phyloP scores from a whole-genome alignment of 139 green algal genomes.

The Astrephomene gubernaculifera region DNA sequence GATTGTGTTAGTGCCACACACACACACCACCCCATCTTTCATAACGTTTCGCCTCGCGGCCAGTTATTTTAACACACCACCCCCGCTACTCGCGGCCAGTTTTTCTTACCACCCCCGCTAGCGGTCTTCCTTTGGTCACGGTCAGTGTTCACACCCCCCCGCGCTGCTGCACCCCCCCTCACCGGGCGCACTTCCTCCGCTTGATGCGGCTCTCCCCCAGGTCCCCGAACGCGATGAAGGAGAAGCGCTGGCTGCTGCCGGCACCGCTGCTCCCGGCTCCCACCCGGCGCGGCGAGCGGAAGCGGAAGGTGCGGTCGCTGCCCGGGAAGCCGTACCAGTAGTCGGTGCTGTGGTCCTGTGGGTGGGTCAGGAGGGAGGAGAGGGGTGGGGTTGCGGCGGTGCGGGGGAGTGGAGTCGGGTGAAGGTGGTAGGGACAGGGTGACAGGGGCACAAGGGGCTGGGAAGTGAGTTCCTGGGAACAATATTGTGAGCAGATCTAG shows the following conservation, averaged over 20 bases:
- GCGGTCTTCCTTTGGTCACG: too few relatives aligned
- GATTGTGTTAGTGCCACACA: background rate
- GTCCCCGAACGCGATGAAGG: conserved; percentile 82
- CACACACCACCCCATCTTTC: background rate
- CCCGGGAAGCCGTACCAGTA: conserved; percentile 52
- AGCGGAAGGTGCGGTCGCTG: background rate
- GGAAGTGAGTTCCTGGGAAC: too few relatives aligned
- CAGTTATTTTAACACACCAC: background rate
- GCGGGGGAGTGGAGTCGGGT: too few relatives aligned
- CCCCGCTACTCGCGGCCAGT: background rate
- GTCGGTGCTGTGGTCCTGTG: conserved; percentile 30
- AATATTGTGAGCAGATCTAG: too few relatives aligned
- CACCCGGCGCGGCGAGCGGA: background rate
- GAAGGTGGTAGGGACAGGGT: too few relatives aligned
- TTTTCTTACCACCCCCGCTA: background rate
- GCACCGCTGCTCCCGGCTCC: conserved; percentile 9
- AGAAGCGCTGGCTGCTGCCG: conserved; percentile 55
- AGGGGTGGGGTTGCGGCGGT: too few relatives aligned
- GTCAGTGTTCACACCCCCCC: background rate
- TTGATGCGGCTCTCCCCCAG: conserved; percentile 67
- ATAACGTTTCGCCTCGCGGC: background rate
- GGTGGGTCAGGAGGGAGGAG: background rate
- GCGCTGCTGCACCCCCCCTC: background rate
- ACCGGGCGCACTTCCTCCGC: conserved; percentile 49
- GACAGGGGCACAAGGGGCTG: too few relatives aligned